These are phyloP conservation scores for Globisporangium yorkense DNA, from an alignment of 352 stramenopile species.

Conservation along the genomic window DNA sequence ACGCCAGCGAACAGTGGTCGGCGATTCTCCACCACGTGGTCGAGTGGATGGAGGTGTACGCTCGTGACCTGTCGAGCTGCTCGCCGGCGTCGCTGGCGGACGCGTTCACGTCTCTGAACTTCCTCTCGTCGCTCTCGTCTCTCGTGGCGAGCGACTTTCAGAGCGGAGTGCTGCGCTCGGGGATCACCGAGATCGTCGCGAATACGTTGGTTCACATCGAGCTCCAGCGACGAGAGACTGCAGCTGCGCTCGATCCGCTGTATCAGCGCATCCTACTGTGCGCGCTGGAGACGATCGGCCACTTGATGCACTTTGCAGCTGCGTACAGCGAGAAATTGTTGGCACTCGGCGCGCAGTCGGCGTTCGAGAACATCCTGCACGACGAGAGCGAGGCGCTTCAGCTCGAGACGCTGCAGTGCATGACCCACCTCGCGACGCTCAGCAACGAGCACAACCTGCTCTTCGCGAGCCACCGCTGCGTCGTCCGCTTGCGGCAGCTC, in stretches of 20 bases:
- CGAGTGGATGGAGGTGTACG: constrained; percentile 74
- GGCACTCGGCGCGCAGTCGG: constrained; percentile 23
- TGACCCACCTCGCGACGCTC: constrained; percentile 24
- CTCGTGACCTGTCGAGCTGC: constrained; percentile 31
- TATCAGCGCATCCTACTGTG: constrained; percentile 23
- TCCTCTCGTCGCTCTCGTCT: constrained; percentile 26
- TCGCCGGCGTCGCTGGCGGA: constrained; percentile 25
- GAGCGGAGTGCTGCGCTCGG: constrained; percentile 24
- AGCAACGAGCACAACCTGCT: constrained; percentile 14
- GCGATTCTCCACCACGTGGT: constrained; percentile 39
- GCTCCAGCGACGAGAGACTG: constrained; percentile 1
- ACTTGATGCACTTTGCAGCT: constrained; percentile 36
- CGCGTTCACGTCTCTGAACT: constrained; percentile 35
- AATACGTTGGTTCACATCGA: constrained; percentile 27
- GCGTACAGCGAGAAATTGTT: constrained; percentile 33
- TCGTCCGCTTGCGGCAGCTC: constrained; percentile 18
- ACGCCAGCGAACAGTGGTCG: constrained; percentile 28
- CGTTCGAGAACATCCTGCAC: constrained; percentile 44
- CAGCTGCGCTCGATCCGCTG: constrained; percentile 8
- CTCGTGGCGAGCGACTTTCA: constrained; percentile 24
- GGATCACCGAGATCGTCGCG: constrained; percentile 41
- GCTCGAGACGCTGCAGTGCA: constrained; percentile 25
- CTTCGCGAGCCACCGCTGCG: constrained; percentile 21
- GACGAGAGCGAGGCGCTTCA: constrained; percentile 33
- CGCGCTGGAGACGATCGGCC: constrained; percentile 29